Evolutionary conservation across 2,329 filamentous ascomycete genomes (phyloP).

Genomic region (Penicillium hesseltinei): DNA sequence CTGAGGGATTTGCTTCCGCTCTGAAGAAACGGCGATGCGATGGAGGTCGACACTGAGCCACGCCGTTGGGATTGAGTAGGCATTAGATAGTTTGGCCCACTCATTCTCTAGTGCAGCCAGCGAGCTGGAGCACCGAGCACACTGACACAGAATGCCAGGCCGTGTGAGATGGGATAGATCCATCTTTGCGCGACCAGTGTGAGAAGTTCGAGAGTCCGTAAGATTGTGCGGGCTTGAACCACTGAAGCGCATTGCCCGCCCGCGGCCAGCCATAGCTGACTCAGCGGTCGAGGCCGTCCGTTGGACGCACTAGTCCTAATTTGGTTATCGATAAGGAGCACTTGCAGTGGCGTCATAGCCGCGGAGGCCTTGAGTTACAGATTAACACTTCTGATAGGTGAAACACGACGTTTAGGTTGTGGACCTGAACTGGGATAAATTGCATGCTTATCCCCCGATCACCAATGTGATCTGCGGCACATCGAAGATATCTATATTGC

Average conservation of each 20-base stretch:
- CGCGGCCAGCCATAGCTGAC: constrained; percentile 23
- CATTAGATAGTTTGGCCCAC: constrained; percentile 40
- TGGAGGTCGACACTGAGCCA: constrained; percentile 41
- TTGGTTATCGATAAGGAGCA: constrained; percentile 22
- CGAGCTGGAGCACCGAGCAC: constrained; percentile 41
- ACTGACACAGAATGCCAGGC: constrained; percentile 41
- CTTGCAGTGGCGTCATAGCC: background rate
- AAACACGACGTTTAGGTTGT: background rate
- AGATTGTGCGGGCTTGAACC: constrained; percentile 22
- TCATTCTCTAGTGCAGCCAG: constrained; percentile 43
- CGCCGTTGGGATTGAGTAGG: constrained; percentile 37
- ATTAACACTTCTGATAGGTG: background rate
- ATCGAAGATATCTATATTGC: background rate
- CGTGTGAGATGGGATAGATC: constrained; percentile 37
- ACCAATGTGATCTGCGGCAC: background rate
- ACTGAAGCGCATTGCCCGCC: background rate
- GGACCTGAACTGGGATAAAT: background rate
- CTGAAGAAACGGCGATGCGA: constrained; percentile 37
- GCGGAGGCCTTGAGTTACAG: background rate
- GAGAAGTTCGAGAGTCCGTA: constrained; percentile 6
- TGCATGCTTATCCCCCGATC: background rate
- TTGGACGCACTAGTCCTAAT: constrained; percentile 18
- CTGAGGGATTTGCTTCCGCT: constrained; percentile 38
- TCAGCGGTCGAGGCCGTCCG: constrained; percentile 26
- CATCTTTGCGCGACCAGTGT: constrained; percentile 25